Percentiles rank a stretch among this genome's conserved stretches.
Evolutionary conservation across 495 filamentous ascomycete species (phyloP).

Genomic region (Trichoderma reesei): DNA sequence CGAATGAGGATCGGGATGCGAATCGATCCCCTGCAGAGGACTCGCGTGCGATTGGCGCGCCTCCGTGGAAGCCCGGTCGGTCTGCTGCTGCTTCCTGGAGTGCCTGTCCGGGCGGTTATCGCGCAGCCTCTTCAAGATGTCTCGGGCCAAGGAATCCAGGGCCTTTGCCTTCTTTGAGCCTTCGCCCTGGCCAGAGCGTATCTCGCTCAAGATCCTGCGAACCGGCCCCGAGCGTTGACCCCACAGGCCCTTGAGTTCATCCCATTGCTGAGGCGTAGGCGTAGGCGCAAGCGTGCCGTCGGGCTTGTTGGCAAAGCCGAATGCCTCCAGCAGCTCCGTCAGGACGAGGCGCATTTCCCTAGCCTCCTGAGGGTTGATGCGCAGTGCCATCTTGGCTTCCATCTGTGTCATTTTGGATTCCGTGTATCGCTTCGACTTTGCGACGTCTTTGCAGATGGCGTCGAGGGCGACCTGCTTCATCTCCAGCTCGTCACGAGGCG

Average conservation of each 20-base stretch:
- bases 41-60: too few relatives aligned
- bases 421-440: slow-evolving; percentile 62
- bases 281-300: too few relatives aligned
- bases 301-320: slow-evolving; percentile 64
- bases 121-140: slow-evolving; percentile 65
- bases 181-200: slow-evolving; percentile 27
- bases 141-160: slow-evolving; percentile 57
- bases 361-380: slow-evolving; percentile 61
- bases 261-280: slow-evolving; percentile 50
- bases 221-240: slow-evolving; percentile 48
- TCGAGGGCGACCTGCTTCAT: slow-evolving; percentile 52
- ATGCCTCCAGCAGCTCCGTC: slow-evolving; percentile 54
- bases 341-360: slow-evolving; percentile 56
- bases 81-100: neutral
- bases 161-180: slow-evolving; percentile 51
- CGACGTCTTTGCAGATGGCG: slow-evolving; percentile 71
- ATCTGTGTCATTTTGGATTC: slow-evolving; percentile 56
- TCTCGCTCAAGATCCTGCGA: slow-evolving; percentile 27
- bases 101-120: slow-evolving; percentile 34
- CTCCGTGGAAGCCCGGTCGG: neutral
- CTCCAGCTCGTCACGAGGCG: slow-evolving; percentile 28
- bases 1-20: neutral
- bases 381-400: slow-evolving; percentile 63
- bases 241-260: slow-evolving; percentile 60
- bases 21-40: too few relatives aligned